Conservation (phyloP, 2,329 filamentous ascomycete genomes). For the Fusarium humuli region DNA sequence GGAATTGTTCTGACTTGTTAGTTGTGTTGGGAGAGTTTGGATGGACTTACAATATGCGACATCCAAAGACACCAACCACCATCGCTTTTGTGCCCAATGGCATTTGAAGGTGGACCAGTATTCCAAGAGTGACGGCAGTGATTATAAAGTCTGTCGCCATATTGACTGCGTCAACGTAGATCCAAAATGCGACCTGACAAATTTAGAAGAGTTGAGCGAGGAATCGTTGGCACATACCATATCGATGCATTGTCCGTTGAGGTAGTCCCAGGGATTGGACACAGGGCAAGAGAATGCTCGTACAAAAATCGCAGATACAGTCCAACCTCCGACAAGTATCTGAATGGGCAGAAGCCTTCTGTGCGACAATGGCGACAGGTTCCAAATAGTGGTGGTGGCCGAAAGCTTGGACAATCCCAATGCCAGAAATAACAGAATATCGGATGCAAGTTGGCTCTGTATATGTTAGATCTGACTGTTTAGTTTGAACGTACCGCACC, state of each 20-base stretch:
- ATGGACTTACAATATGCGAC: conserved; percentile 3
- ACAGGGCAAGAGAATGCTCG: conserved; percentile 6
- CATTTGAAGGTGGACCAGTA: not conserved
- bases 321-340: conserved; percentile 3
- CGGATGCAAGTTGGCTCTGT: conserved; percentile 11
- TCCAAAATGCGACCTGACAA: conserved; percentile 9
- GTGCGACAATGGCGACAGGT: conserved; percentile 10
- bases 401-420: conserved; percentile 5
- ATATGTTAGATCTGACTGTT: accelerated
- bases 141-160: not conserved
- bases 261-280: not conserved
- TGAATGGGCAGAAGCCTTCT: not conserved
- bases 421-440: not conserved
- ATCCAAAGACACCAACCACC: conserved; percentile 16
- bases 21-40: not conserved
- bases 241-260: conserved; percentile 10
- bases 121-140: not conserved
- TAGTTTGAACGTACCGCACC: accelerated
- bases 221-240: not conserved
- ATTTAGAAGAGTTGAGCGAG: not conserved
- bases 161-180: not conserved
- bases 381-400: conserved; percentile 5
- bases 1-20: conserved; percentile 6
- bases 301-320: not conserved
- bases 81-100: conserved; percentile 4